Base-by-base conservation (phyloP, 2,329 filamentous ascomycete genomes). In the Madurella mycetomatis region DNA sequence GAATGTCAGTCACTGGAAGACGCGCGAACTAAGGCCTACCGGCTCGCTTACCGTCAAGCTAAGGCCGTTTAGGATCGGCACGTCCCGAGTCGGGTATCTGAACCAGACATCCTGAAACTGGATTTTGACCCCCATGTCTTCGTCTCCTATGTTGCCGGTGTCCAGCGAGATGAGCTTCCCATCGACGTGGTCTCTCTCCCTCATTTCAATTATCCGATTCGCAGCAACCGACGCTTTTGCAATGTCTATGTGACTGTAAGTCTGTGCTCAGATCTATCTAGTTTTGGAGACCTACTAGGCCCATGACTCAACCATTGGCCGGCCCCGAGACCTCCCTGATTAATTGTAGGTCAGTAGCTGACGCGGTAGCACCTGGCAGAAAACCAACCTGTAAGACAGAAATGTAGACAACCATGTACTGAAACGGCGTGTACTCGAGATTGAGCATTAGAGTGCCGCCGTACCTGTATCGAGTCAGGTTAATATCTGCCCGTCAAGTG, bases 51-150 rank as follows among this genome's bases (percentile, higher is more conserved):
- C 79, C 0, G 70, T 72, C 34, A 83, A 70, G 65, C 83, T 78
- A 16, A 87, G 69, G 0, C 85, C 85, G 25, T 82, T 81, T 9
- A 88, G 76, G 1, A 88, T 84, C n/a, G 83, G 81, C 53, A 84
- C 82, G 55, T 87, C 84, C 4, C 86, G 76, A 1, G 84, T 86
- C 1, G 85, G 85, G 61, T 89, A 89, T 43, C 82, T 75, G 73
- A 88, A 88, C 66, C 86, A 84, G 2, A 88, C 84, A 57, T 85
- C 78, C 16, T 79, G 76, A 66, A 89, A 85, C 63, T 88, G 83
- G 59, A 88, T 79, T 41, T 74, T 73, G 37, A 67, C 65, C 9
- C 66, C 66, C 54, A 60, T 63, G 43, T 68, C 65, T 12, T 61
- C 49, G 11, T 64, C 60, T 0, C 62, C 63, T 25, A 67, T 49